Conservation (phyloP, 2,329 filamentous ascomycete genomes). For the Elsinoe perseae region DNA sequence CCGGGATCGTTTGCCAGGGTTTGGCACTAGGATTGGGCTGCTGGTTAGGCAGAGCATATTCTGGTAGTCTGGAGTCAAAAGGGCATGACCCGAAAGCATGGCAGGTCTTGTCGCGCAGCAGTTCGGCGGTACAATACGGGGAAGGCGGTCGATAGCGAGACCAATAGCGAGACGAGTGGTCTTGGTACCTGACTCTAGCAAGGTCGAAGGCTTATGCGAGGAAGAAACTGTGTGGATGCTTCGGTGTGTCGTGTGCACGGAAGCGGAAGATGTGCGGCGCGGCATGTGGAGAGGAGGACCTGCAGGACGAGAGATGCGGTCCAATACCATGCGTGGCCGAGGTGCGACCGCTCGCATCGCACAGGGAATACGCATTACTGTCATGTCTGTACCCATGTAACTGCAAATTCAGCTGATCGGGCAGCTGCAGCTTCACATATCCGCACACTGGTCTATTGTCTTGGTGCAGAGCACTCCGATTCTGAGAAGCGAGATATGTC, state of each 20-base stretch:
- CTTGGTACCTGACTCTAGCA: background rate
- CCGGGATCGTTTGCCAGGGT: conserved; percentile 1
- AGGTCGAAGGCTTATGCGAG: background rate
- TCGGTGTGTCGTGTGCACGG: background rate
- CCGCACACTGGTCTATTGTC: background rate
- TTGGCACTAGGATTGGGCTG: background rate
- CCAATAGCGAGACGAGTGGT: background rate
- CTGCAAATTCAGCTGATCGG: background rate
- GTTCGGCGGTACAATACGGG: background rate
- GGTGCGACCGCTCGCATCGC: conserved; percentile 10
- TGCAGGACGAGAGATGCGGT: background rate
- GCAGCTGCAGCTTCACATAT: background rate
- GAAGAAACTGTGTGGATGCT: background rate
- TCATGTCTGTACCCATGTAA: conserved; percentile 5
- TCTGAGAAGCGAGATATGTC: background rate
- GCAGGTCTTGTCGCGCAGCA: background rate
- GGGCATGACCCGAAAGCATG: background rate
- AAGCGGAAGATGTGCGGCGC: background rate
- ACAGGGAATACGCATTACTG: background rate
- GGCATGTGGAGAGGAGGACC: conserved; percentile 2
- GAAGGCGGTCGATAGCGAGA: background rate
- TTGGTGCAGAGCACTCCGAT: background rate
- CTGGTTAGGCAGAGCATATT: background rate
- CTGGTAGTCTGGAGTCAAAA: conserved; percentile 4
- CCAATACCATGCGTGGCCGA: conserved; percentile 1